A percentile compares a stretch with the other conserved stretches of the same genome.
Conservation (phyloP, 176 grass and related monocot genomes). For the Ensete ventricosum region DNA sequence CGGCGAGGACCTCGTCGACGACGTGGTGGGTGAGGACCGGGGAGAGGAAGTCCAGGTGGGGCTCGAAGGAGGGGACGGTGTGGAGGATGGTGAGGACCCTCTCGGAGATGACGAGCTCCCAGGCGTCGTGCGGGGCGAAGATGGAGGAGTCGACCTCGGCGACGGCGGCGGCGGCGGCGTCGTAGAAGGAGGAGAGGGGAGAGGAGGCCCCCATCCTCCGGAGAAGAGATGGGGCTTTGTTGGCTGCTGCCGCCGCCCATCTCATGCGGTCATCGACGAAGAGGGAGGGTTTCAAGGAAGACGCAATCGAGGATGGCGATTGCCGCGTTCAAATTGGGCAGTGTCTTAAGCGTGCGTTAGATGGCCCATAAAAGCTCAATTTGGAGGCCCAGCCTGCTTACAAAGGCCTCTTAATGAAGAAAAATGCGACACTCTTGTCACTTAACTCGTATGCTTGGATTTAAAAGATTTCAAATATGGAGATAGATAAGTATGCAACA, state of each 20-base stretch:
- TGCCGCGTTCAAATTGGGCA: too few relatives aligned
- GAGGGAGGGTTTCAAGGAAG: not conserved
- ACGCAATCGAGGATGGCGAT: too few relatives aligned
- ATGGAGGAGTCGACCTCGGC: slow-evolving; percentile 21
- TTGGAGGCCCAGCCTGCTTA: too few relatives aligned
- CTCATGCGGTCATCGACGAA: slow-evolving; percentile 69
- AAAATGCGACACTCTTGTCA: too few relatives aligned
- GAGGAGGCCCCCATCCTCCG: slow-evolving; percentile 17
- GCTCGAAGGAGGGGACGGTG: slow-evolving; percentile 30
- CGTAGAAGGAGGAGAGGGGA: slow-evolving; percentile 23
- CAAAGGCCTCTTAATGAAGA: too few relatives aligned
- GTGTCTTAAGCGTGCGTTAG: too few relatives aligned
- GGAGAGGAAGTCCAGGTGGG: slow-evolving; percentile 44
- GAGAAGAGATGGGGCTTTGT: slow-evolving; percentile 17
- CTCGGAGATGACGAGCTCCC: not conserved
- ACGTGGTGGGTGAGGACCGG: slow-evolving; percentile 41
- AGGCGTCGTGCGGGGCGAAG: slow-evolving; percentile 30
- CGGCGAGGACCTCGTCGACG: slow-evolving; percentile 48
- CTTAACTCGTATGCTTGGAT: too few relatives aligned
- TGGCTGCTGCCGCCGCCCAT: slow-evolving; percentile 27
- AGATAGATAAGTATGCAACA: too few relatives aligned
- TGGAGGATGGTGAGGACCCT: slow-evolving; percentile 44
- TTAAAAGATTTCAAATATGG: too few relatives aligned
- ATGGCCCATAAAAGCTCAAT: too few relatives aligned
- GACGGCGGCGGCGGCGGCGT: slow-evolving; percentile 22